Percentiles rank a stretch among this genome's conserved stretches.
These are phyloP conservation scores for Rhizophagus prolifer DNA, from an alignment of 192 early-diverging fungal species.

Conservation along the genomic window DNA sequence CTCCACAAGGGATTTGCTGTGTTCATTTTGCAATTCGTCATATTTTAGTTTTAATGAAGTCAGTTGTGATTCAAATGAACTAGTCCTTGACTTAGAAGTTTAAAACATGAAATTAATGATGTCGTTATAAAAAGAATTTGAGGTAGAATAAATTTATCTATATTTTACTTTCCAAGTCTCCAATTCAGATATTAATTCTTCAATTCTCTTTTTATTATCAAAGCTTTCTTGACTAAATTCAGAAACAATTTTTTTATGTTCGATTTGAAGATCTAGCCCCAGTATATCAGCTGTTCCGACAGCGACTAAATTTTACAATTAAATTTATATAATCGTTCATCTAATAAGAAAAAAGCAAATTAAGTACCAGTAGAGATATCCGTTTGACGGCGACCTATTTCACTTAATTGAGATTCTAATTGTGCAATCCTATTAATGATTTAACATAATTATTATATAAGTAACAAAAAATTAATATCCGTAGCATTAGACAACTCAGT, in stretches of 20 bases:
- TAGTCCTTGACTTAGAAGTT: not conserved
- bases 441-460: not conserved
- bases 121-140: not conserved
- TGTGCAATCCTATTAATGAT: conserved; percentile 7
- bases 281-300: conserved; percentile 17
- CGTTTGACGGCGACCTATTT: not conserved
- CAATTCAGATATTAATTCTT: not conserved
- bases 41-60: not conserved
- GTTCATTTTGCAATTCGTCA: conserved; percentile 2
- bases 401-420: conserved; percentile 1
- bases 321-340: not conserved
- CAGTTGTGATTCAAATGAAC: conserved; percentile 14
- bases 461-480: not conserved
- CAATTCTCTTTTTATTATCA: not conserved
- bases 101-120: not conserved
- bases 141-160: not conserved
- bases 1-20: not conserved
- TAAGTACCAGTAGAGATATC: not conserved
- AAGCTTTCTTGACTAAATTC: not conserved
- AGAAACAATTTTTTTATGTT: not conserved
- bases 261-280: conserved; percentile 2
- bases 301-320: conserved; percentile 7
- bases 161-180: not conserved
- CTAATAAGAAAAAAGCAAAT: not conserved
- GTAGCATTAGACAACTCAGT: not conserved